phyloP scores from a whole-genome alignment of 2,329 filamentous ascomycete species.

The Colletotrichum noveboracense region DNA sequence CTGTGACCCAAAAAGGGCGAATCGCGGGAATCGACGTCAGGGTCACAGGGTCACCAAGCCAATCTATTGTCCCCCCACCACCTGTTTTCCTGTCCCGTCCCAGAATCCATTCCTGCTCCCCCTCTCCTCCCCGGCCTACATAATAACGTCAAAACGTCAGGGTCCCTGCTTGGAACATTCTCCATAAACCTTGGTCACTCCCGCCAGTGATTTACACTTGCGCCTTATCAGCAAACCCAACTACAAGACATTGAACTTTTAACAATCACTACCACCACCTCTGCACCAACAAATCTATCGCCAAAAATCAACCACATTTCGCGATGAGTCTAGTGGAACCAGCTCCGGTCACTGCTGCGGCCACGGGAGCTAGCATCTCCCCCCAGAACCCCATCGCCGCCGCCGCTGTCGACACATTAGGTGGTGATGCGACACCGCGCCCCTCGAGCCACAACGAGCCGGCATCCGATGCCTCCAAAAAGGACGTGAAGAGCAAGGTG shows the following conservation, averaged over 20 bases:
- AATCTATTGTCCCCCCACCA: conserved; percentile 21
- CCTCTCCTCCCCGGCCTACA: conserved; percentile 6
- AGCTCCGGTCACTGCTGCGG: conserved; percentile 28
- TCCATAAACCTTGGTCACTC: background rate
- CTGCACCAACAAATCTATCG: background rate
- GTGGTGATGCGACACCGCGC: conserved; percentile 38
- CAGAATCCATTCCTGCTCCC: background rate
- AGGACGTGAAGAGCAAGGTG: conserved; percentile 58
- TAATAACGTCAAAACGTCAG: conserved; percentile 14
- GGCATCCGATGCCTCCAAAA: conserved; percentile 50
- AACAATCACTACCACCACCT: background rate
- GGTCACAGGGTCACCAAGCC: conserved; percentile 21
- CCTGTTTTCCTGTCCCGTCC: conserved; percentile 14
- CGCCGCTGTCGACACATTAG: conserved; percentile 29
- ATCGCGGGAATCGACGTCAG: conserved; percentile 21
- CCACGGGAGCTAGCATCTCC: conserved; percentile 22
- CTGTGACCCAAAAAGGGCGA: conserved; percentile 19
- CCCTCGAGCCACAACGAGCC: conserved; percentile 30
- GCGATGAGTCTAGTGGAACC: conserved; percentile 32
- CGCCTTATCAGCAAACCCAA: background rate
- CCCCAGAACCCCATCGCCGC: conserved; percentile 31
- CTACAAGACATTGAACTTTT: background rate
- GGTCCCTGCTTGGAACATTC: conserved; percentile 5
- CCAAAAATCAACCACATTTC: background rate
- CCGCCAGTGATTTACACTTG: background rate